These are phyloP conservation scores for Magnusiomyces clavatus DNA, from an alignment of 1,139 yeast genomes.

Conservation along the genomic window DNA sequence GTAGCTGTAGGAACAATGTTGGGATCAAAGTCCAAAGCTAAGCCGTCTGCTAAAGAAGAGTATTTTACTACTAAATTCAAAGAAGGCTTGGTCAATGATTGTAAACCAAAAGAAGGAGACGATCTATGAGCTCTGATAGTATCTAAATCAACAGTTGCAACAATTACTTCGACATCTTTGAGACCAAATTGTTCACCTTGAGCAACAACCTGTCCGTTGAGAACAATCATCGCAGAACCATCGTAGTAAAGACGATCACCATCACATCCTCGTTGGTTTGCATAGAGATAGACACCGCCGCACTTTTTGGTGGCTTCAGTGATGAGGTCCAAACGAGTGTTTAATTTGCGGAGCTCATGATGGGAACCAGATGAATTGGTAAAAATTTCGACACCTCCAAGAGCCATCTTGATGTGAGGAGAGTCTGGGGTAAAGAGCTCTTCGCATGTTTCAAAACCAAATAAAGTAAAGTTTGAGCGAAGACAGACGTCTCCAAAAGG, in stretches of 20 bases:
- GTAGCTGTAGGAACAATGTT: slow-evolving; percentile 49
- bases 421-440: slow-evolving; percentile 94
- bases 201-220: slow-evolving; percentile 84
- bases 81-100: slow-evolving; percentile 38
- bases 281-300: slow-evolving; percentile 89
- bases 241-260: slow-evolving; percentile 96
- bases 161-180: slow-evolving; percentile 83
- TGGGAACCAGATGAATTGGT: slow-evolving; percentile 96
- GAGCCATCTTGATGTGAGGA: slow-evolving; percentile 85
- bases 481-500: slow-evolving; percentile 87
- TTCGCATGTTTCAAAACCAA: slow-evolving; percentile 97
- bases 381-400: slow-evolving; percentile 93
- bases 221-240: slow-evolving; percentile 91
- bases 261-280: slow-evolving; percentile 96
- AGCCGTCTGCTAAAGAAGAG: slow-evolving; percentile 11
- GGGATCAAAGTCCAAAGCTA: slow-evolving; percentile 49
- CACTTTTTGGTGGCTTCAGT: slow-evolving; percentile 90
- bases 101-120: slow-evolving; percentile 68
- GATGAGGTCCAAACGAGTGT: slow-evolving; percentile 76
- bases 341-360: slow-evolving; percentile 84
- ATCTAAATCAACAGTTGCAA: slow-evolving; percentile 90
- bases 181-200: slow-evolving; percentile 89
- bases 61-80: slow-evolving; percentile 15
- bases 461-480: slow-evolving; percentile 72
- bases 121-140: slow-evolving; percentile 81